Evolutionary conservation across 495 filamentous ascomycete genomes (phyloP).

Genomic region (Apodospora peruviana): DNA sequence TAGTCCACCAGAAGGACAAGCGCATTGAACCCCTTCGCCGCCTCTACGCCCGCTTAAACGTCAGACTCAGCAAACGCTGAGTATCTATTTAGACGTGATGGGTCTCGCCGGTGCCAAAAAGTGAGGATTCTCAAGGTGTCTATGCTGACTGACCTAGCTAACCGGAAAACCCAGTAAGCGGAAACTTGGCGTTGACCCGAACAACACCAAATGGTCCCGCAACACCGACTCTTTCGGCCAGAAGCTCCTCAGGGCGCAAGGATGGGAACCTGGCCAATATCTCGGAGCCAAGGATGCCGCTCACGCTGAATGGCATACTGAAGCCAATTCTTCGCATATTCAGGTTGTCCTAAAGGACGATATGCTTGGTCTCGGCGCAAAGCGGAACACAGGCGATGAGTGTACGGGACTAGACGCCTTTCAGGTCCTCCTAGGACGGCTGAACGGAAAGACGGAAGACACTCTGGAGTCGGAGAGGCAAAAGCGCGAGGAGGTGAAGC

Average conservation of each 20-base stretch:
- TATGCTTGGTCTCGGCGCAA: slow-evolving; percentile 81
- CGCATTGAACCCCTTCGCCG: too few species aligned
- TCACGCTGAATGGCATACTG: slow-evolving; percentile 68
- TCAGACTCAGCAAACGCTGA: slow-evolving; percentile 17
- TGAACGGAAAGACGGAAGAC: slow-evolving; percentile 79
- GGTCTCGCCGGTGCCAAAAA: slow-evolving; percentile 69
- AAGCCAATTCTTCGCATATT: slow-evolving; percentile 72
- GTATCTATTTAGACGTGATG: slow-evolving; percentile 42
- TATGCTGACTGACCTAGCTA: slow-evolving; percentile 11
- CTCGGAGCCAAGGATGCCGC: slow-evolving; percentile 69
- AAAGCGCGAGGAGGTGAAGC: slow-evolving; percentile 54
- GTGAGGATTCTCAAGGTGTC: slow-evolving; percentile 37
- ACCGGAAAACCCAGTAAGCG: slow-evolving; percentile 51
- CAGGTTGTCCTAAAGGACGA: slow-evolving; percentile 80
- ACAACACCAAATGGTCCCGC: slow-evolving; percentile 86
- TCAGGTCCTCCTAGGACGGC: slow-evolving; percentile 73
- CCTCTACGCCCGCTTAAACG: too few species aligned
- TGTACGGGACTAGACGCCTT: slow-evolving; percentile 79
- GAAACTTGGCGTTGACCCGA: slow-evolving; percentile 83
- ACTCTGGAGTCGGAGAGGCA: slow-evolving; percentile 60
- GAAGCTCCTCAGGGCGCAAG: slow-evolving; percentile 75
- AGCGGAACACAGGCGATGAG: slow-evolving; percentile 59
- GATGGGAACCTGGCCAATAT: slow-evolving; percentile 79
- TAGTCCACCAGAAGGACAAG: too few species aligned
- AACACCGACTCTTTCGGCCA: slow-evolving; percentile 80